A percentile compares a stretch with the other conserved stretches of the same genome.
These are phyloP conservation scores for Gaultheria prostrata DNA, from an alignment of 148 eudicot genomes.

Conservation along the genomic window DNA sequence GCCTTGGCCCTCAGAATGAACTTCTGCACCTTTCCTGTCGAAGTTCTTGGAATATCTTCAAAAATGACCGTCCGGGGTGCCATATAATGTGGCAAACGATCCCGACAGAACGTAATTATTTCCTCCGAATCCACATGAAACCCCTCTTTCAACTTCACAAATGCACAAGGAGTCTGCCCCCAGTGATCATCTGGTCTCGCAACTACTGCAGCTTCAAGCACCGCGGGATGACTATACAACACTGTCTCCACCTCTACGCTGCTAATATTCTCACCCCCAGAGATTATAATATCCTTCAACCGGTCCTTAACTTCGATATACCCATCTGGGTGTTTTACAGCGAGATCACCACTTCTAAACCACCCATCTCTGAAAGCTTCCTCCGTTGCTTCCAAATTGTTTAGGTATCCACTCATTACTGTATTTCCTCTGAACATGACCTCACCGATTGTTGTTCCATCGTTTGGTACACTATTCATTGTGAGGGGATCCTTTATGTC, in stretches of 20 bases:
- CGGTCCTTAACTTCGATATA: conserved; percentile 47
- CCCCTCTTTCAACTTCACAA: conserved; percentile 37
- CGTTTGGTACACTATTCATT: conserved; percentile 34
- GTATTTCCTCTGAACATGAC: conserved; percentile 47
- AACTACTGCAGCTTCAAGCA: conserved; percentile 46
- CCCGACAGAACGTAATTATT: conserved; percentile 33
- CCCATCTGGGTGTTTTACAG: conserved; percentile 39
- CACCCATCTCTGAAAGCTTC: conserved; percentile 42
- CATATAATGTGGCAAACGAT: conserved; percentile 47
- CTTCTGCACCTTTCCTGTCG: conserved; percentile 43
- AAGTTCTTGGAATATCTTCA: conserved; percentile 38
- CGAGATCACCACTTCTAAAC: conserved; percentile 46
- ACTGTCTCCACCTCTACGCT: conserved; percentile 40
- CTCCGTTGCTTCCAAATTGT: conserved; percentile 32
- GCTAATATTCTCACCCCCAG: conserved; percentile 56
- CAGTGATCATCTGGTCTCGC: conserved; percentile 46
- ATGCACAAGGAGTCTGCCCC: conserved; percentile 61
- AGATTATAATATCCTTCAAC: conserved; percentile 44
- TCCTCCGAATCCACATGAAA: conserved; percentile 21
- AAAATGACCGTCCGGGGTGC: conserved; percentile 41
- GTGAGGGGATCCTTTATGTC: conserved; percentile 38
- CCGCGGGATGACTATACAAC: conserved; percentile 33
- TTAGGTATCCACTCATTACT: conserved; percentile 46
- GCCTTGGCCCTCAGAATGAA: conserved; percentile 33
- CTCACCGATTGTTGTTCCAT: conserved; percentile 42